phyloP scores from a whole-genome alignment of 106 monocot species.

The Dendrobium chrysotoxum region DNA sequence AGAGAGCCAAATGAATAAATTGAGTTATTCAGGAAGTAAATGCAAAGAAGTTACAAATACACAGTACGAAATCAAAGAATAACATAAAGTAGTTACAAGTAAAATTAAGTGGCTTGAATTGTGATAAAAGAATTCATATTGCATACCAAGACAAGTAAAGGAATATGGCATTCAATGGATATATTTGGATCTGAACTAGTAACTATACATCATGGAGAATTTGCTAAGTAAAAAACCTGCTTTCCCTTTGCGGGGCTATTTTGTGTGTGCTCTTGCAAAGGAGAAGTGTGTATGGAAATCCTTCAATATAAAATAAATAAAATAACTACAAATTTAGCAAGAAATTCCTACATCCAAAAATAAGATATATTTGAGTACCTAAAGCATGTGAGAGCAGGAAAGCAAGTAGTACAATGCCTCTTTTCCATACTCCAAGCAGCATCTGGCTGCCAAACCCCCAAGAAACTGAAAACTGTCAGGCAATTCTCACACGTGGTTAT shows the following conservation, averaged over 20 bases:
- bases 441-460: background rate
- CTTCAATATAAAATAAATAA: background rate
- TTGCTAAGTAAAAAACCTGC: too few relatives aligned
- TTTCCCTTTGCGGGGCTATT: too few relatives aligned
- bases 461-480: background rate
- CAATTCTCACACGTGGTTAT: background rate
- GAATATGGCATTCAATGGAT: background rate
- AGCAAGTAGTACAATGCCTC: slow-evolving; percentile 8
- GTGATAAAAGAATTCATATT: background rate
- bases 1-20: background rate
- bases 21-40: background rate
- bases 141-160: background rate
- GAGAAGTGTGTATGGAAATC: background rate
- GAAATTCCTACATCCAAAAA: background rate
- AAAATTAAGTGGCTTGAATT: background rate
- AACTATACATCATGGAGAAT: background rate
- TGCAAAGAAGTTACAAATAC: background rate
- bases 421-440: slow-evolving; percentile 5
- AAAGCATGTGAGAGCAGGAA: background rate
- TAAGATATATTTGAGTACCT: slow-evolving; percentile 3
- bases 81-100: too few relatives aligned
- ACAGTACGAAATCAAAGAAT: background rate
- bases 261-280: background rate
- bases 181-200: background rate
- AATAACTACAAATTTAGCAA: background rate